Base-by-base conservation (phyloP, 2,329 filamentous ascomycete species). In the Lasiodiplodia gonubiensis region DNA sequence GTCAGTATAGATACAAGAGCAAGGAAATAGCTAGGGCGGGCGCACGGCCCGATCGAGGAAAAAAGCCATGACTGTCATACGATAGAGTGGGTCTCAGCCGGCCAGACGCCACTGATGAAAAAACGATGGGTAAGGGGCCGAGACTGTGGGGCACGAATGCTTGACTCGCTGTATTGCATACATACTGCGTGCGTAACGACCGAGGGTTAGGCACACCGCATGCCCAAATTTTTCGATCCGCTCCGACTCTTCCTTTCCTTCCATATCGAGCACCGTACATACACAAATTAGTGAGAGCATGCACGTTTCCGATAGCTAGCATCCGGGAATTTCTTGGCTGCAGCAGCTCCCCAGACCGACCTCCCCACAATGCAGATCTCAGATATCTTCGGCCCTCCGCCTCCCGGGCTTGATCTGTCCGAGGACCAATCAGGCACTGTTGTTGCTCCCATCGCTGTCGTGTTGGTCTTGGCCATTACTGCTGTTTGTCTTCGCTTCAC, bases 301-400 rank as follows among this genome's bases (percentile, higher is more conserved):
- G 48, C 48, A 27, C 48, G 11, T 27, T 21, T 27, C 21, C 25
- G 21, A 27, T 11, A 51, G 48, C 11, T 51, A 23, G 25, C 48
- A 10, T 27, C 7, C 48, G 3, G 12, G 21, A 10, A 5, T 27
- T 27, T 27, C 23, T 51, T n/a, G 48, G 18, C 21, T 49, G 48
- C 48, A 49, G 21, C 6, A 25, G 18, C 16, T 25, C 3, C 16
- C 6, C 23, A 25, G 12, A 5, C 12, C 48, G n/a, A 49, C 21
- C 2, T 2, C 21, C 25, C 11, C 48, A 6, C 4, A 21, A 71
- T n/a, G 68, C 73, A 1, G 59, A 68, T 3, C 30, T 49, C 2
- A 37, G 74, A 16, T 59, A 70, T 30, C 66, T 76, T 23, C 25
- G 53, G 53, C 10, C 30, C 33, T 33, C 53, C 53, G 10, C 53